These are phyloP conservation scores for Cyberlindnera maritima DNA, from an alignment of 805 yeast genomes.

Conservation along the genomic window DNA sequence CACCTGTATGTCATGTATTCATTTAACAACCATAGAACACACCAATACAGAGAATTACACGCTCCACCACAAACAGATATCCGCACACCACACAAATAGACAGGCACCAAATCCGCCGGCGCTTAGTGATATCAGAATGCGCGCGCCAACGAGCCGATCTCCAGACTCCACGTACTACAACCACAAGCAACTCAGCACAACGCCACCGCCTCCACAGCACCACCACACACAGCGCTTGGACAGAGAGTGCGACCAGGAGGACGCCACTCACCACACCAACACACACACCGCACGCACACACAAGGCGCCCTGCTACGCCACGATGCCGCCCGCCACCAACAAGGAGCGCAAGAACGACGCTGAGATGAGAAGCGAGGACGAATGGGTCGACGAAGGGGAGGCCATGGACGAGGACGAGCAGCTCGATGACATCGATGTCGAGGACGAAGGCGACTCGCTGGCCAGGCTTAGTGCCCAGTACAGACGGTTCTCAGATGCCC, in stretches of 20 bases:
- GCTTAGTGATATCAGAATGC: background rate
- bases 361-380: constrained; percentile 9
- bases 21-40: no score
- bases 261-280: background rate
- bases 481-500: constrained; percentile 31
- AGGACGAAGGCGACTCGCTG: constrained; percentile 32
- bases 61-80: no score
- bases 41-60: no score
- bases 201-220: background rate
- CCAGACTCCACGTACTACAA: background rate
- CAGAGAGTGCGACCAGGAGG: background rate
- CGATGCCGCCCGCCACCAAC: background rate
- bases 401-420: constrained; percentile 3
- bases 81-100: no score
- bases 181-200: background rate
- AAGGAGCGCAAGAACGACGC: constrained; percentile 4
- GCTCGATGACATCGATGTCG: constrained; percentile 18
- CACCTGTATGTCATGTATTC: no score
- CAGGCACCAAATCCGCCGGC: background rate
- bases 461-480: constrained; percentile 40
- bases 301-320: background rate
- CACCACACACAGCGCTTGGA: background rate
- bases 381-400: constrained; percentile 12
- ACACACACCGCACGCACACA: background rate
- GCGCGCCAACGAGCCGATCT: background rate